These are phyloP conservation scores for Volutella citrinella DNA, from an alignment of 2,329 filamentous ascomycete species.

Conservation along the genomic window DNA sequence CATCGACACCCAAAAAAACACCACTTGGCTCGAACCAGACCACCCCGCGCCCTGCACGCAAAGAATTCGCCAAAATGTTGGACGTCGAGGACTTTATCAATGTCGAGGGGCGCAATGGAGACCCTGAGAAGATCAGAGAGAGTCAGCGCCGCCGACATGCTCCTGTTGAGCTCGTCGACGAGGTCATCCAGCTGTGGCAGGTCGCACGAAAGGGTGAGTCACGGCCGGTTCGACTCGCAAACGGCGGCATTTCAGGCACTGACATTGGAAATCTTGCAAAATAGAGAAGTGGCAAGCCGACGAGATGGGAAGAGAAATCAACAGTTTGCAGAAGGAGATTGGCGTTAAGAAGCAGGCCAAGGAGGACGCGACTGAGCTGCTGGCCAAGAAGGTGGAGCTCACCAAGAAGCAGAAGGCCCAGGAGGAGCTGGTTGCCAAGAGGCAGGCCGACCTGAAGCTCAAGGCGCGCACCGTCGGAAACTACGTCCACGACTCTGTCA, in stretches of 20 bases:
- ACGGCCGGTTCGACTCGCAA: slow-evolving; percentile 8
- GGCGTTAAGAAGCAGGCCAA: slow-evolving; percentile 91
- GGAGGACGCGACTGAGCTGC: slow-evolving; percentile 77
- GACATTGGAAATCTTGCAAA: too few relatives aligned
- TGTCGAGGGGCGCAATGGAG: slow-evolving; percentile 83
- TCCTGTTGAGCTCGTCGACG: slow-evolving; percentile 80
- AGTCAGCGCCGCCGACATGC: slow-evolving; percentile 82
- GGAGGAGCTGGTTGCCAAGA: slow-evolving; percentile 70
- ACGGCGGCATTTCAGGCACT: neutral
- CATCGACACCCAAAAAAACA: slow-evolving; percentile 24
- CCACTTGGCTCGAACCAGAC: slow-evolving; percentile 14
- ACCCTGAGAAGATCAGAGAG: slow-evolving; percentile 88
- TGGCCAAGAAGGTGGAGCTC: slow-evolving; percentile 73
- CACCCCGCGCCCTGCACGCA: slow-evolving; percentile 16
- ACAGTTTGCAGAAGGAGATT: slow-evolving; percentile 86
- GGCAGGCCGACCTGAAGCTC: slow-evolving; percentile 68
- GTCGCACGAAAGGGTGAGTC: slow-evolving; percentile 69
- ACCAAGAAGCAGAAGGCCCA: slow-evolving; percentile 80
- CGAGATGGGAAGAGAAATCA: slow-evolving; percentile 81
- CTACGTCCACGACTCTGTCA: slow-evolving; percentile 79
- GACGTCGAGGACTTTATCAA: slow-evolving; percentile 78
- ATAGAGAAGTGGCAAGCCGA: too few relatives aligned
- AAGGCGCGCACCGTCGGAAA: slow-evolving; percentile 77
- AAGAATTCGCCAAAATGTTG: slow-evolving; percentile 52
- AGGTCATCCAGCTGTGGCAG: slow-evolving; percentile 83